A percentile compares a stretch with the other conserved stretches of the same genome.
Evolutionary conservation across 78 protist genomes (phyloP).

Genomic region (Anaeramoeba ignava): DNA sequence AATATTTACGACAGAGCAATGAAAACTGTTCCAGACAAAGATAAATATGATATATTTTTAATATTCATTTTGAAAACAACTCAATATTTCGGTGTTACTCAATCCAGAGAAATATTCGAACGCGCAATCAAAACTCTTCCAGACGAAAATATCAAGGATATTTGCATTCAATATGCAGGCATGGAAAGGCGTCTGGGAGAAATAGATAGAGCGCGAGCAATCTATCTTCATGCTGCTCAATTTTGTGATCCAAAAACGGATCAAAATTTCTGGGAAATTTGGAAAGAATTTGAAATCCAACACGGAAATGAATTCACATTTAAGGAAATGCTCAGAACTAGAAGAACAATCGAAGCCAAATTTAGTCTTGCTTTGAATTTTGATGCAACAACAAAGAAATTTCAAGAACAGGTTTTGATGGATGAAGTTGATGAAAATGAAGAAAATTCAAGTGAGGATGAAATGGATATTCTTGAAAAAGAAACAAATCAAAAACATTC

Average conservation of each 20-base stretch:
- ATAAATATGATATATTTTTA: constrained; percentile 13
- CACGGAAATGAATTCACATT: constrained; percentile 93
- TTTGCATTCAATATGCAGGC: constrained; percentile 60
- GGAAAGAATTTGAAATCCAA: constrained; percentile 79
- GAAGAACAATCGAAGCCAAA: constrained; percentile 55
- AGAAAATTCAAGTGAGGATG: no score
- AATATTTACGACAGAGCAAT: constrained; percentile 70
- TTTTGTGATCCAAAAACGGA: neutral
- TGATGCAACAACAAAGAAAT: no score
- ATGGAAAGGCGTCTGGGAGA: constrained; percentile 83
- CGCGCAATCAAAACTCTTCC: constrained; percentile 53
- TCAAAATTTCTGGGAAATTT: constrained; percentile 62
- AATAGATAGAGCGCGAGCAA: constrained; percentile 88
- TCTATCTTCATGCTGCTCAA: constrained; percentile 74
- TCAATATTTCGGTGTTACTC: constrained; percentile 55
- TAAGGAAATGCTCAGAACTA: constrained; percentile 77
- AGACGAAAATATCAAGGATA: neutral
- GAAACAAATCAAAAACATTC: no score
- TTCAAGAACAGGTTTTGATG: no score
- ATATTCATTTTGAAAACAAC: constrained; percentile 14
- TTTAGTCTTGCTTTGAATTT: no score
- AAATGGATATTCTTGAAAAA: no score
- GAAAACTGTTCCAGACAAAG: constrained; percentile 9
- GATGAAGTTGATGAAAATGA: no score
- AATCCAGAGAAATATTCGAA: constrained; percentile 82